Conservation (phyloP, 2,329 filamentous ascomycete species). For the Ramularia collo-cygni region DNA sequence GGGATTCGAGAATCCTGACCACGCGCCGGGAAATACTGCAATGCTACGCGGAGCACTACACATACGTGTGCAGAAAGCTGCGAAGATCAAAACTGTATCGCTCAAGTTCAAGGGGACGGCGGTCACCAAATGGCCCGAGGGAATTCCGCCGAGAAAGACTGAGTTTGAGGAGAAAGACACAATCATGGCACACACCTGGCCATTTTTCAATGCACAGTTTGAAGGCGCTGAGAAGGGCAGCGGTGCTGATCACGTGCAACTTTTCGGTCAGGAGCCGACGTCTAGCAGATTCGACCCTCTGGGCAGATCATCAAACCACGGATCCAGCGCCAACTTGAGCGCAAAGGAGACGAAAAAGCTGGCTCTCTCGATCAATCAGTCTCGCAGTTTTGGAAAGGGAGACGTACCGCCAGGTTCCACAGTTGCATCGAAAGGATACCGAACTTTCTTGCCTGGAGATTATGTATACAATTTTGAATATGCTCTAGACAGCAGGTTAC, state of each 20-base stretch:
- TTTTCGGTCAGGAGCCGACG: conserved; percentile 40
- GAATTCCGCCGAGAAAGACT: conserved; percentile 79
- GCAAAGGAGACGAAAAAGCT: conserved; percentile 56
- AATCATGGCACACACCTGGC: conserved; percentile 79
- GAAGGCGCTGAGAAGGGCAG: conserved; percentile 53
- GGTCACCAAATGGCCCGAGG: conserved; percentile 91
- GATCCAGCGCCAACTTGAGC: conserved; percentile 37
- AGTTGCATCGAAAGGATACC: conserved; percentile 72
- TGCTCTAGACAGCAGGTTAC: conserved; percentile 68
- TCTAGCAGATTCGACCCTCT: conserved; percentile 25
- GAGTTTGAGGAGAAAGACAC: conserved; percentile 79
- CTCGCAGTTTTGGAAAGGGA: conserved; percentile 76
- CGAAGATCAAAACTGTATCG: conserved; percentile 87
- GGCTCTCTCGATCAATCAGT: conserved; percentile 73
- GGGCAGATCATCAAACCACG: conserved; percentile 30
- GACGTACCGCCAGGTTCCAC: conserved; percentile 54
- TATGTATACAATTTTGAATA: conserved; percentile 75
- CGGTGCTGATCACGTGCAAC: conserved; percentile 56
- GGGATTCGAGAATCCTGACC: conserved; percentile 67
- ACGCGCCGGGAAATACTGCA: conserved; percentile 61
- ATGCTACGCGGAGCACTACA: conserved; percentile 80
- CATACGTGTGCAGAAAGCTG: conserved; percentile 75
- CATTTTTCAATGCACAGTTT: conserved; percentile 80
- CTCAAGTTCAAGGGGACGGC: conserved; percentile 80
- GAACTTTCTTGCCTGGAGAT: conserved; percentile 71